These are phyloP conservation scores for Pythium grandisporangium DNA, from an alignment of 352 stramenopile genomes.

Conservation along the genomic window DNA sequence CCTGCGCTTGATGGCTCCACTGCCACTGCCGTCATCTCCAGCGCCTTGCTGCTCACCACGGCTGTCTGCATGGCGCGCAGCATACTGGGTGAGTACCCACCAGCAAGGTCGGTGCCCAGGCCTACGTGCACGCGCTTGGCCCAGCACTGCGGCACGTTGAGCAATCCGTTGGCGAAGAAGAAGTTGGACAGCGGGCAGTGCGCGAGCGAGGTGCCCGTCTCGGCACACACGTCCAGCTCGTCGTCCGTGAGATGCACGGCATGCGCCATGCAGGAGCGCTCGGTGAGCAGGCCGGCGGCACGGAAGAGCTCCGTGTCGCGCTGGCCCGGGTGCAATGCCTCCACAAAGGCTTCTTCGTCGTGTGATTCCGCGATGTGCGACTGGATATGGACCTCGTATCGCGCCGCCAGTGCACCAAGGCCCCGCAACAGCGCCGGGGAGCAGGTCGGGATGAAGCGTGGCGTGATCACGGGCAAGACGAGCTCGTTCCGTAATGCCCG, in stretches of 20 bases:
- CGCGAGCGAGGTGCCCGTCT: conserved; percentile 55
- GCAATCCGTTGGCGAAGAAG: conserved; percentile 71
- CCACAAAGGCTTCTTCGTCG: conserved; percentile 80
- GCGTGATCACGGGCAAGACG: conserved; percentile 76
- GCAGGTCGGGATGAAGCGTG: conserved; percentile 88
- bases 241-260: conserved; percentile 58
- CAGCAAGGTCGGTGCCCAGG: conserved; percentile 87
- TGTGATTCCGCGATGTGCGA: conserved; percentile 82
- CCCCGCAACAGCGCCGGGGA: conserved; percentile 62
- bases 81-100: conserved; percentile 87
- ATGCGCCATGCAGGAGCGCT: conserved; percentile 81
- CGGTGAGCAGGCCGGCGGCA: conserved; percentile 47
- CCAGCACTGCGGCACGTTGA: conserved; percentile 51
- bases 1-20: conserved; percentile 15
- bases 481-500: conserved; percentile 30
- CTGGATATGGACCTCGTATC: conserved; percentile 71
- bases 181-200: conserved; percentile 91
- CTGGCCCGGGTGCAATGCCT: conserved; percentile 44
- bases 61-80: conserved; percentile 75
- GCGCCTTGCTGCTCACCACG: conserved; percentile 60
- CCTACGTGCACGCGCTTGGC: conserved; percentile 33
- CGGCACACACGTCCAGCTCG: conserved; percentile 49
- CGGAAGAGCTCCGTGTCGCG: conserved; percentile 72
- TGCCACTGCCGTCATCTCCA: conserved; percentile 42
- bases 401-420: conserved; percentile 55